Evolutionary conservation across 495 filamentous ascomycete genomes (phyloP).

Genomic region (Xylaria intraflava): DNA sequence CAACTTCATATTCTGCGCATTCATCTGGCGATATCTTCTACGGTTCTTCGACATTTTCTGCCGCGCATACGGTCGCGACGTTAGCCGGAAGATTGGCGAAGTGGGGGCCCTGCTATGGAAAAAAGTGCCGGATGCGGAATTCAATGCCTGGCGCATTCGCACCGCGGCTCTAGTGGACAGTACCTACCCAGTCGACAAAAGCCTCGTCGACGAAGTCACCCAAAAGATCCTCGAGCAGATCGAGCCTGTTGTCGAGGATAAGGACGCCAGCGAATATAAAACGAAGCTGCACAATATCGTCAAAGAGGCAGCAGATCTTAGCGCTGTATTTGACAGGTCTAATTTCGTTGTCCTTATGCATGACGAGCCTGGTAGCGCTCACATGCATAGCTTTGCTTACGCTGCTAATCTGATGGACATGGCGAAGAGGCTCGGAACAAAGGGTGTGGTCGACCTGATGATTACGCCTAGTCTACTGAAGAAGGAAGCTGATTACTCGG

Average conservation of each 20-base stretch:
- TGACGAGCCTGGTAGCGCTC: constrained; percentile 16
- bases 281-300: constrained; percentile 10
- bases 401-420: constrained; percentile 17
- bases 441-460: constrained; percentile 20
- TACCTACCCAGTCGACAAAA: constrained; percentile 6
- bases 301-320: constrained; percentile 12
- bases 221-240: constrained; percentile 8
- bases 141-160: constrained; percentile 17
- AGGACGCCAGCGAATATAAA: constrained; percentile 7
- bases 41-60: constrained; percentile 15
- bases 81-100: constrained; percentile 11
- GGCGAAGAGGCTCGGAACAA: constrained; percentile 8
- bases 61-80: constrained; percentile 19
- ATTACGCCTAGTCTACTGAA: constrained; percentile 24
- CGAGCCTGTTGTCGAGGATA: constrained; percentile 6
- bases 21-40: constrained; percentile 24
- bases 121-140: constrained; percentile 10
- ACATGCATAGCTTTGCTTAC: constrained; percentile 17
- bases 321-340: constrained; percentile 12
- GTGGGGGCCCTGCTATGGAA: constrained; percentile 1
- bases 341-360: constrained; percentile 17
- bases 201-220: constrained; percentile 6
- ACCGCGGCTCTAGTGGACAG: constrained; percentile 15
- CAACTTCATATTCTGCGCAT: constrained; percentile 19
- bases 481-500: constrained; percentile 17